These are phyloP conservation scores for Pachysolen tannophilus DNA, from an alignment of 805 yeast species.

Conservation along the genomic window DNA sequence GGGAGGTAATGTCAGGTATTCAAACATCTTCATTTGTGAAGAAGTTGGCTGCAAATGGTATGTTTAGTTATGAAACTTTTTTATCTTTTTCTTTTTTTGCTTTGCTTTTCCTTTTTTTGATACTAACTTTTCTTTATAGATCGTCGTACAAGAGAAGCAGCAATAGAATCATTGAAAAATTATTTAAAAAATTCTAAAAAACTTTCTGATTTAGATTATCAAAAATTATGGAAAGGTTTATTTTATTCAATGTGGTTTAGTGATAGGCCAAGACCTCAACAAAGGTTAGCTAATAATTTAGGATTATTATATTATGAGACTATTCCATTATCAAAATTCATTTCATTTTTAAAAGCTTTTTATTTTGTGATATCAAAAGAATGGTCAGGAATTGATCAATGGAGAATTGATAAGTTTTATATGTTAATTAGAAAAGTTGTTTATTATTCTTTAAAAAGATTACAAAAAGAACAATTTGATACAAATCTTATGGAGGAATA, in stretches of 20 bases:
- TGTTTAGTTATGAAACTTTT: slow-evolving; percentile 12
- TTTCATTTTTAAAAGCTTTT: slow-evolving; percentile 59
- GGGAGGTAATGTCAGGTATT: background rate
- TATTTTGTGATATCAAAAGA: slow-evolving; percentile 75
- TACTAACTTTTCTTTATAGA: slow-evolving; percentile 20
- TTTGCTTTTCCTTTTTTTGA: no score
- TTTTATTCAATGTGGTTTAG: slow-evolving; percentile 95
- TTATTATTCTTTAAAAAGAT: slow-evolving; percentile 52
- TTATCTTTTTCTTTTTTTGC: no score
- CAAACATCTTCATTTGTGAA: slow-evolving; percentile 54
- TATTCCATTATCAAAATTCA: slow-evolving; percentile 33
- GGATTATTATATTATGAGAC: slow-evolving; percentile 44
- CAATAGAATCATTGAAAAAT: slow-evolving; percentile 55
- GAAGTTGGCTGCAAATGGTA: slow-evolving; percentile 73
- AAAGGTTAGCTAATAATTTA: slow-evolving; percentile 65
- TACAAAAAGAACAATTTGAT: slow-evolving; percentile 50
- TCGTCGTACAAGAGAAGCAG: slow-evolving; percentile 65
- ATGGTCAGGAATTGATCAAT: slow-evolving; percentile 79
- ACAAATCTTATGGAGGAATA: slow-evolving; percentile 35
- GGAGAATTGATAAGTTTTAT: slow-evolving; percentile 83
- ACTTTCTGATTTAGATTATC: slow-evolving; percentile 46
- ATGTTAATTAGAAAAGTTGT: slow-evolving; percentile 72
- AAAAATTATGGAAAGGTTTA: slow-evolving; percentile 94
- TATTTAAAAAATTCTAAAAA: slow-evolving; percentile 41
- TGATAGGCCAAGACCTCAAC: slow-evolving; percentile 91